Percentiles rank a stretch among this genome's conserved stretches.
phyloP scores from a whole-genome alignment of 306 rosid species.

The Canavalia gladiata region DNA sequence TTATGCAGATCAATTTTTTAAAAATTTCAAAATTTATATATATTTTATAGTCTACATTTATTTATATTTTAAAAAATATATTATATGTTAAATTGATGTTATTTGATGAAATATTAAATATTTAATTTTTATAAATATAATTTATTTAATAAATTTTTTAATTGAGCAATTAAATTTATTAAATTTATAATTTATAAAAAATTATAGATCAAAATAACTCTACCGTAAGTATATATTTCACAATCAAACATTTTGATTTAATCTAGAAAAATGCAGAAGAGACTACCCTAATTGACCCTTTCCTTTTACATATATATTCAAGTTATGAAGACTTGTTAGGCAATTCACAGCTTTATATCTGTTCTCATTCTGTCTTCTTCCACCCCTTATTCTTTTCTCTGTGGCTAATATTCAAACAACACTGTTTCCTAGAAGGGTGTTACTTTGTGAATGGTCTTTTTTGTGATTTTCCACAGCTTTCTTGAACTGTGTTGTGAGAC shows the following conservation, averaged over 20 bases:
- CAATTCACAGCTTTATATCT: not conserved
- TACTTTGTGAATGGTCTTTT: constrained; percentile 56
- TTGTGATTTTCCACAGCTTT: constrained; percentile 78
- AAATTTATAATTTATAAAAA: no score
- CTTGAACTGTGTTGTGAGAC: constrained; percentile 66
- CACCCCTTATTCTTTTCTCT: constrained; percentile 16
- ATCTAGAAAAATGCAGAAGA: not conserved
- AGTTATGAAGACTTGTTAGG: not conserved
- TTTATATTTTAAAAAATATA: no score
- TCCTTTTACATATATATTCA: not conserved
- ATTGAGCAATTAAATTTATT: no score
- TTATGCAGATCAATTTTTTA: no score
- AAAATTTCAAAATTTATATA: no score
- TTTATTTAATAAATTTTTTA: no score
- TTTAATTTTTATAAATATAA: no score
- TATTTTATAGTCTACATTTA: no score
- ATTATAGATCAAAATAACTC: no score
- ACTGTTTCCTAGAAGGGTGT: not conserved
- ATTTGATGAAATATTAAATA: no score
- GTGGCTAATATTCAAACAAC: not conserved
- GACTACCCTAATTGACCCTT: not conserved
- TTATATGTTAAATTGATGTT: no score
- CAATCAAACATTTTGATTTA: not conserved
- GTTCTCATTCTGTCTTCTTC: not conserved
- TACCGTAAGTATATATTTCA: no score